Conservation (phyloP, 2,329 filamentous ascomycete genomes). For the Exophiala viscosa region DNA sequence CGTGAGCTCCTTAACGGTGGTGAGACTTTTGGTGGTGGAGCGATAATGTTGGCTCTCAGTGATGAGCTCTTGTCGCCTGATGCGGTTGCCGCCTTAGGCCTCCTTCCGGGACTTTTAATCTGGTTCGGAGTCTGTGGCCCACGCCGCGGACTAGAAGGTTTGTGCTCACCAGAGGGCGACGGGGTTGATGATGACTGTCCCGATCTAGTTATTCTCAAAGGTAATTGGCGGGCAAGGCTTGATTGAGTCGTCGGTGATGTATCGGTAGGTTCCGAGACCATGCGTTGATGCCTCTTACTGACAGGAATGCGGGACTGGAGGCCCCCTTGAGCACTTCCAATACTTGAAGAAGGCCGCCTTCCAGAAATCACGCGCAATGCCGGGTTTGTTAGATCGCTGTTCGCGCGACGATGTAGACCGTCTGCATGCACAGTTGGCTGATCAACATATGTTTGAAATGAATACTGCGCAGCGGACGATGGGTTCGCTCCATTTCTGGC, state of each 20-base stretch:
- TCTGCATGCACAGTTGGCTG: background rate
- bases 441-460: background rate
- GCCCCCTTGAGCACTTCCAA: background rate
- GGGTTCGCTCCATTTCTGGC: background rate
- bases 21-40: conserved; percentile 67
- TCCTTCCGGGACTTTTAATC: conserved; percentile 35
- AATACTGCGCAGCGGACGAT: conserved; percentile 1
- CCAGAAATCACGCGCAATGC: background rate
- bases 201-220: conserved; percentile 8
- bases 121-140: conserved; percentile 32
- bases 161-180: conserved; percentile 11
- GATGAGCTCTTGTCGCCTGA: conserved; percentile 52
- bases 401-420: conserved; percentile 21
- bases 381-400: conserved; percentile 23
- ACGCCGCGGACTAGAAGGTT: conserved; percentile 28
- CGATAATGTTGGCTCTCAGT: conserved; percentile 70
- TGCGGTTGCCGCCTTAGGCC: conserved; percentile 34
- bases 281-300: conserved; percentile 19
- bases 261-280: conserved; percentile 14
- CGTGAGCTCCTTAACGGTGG: conserved; percentile 76
- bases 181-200: conserved; percentile 20
- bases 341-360: background rate
- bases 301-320: conserved; percentile 23
- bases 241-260: conserved; percentile 10
- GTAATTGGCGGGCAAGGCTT: conserved; percentile 13